These are phyloP conservation scores for Claviceps sp. DNA, from an alignment of 2,329 filamentous ascomycete genomes.

Conservation along the genomic window DNA sequence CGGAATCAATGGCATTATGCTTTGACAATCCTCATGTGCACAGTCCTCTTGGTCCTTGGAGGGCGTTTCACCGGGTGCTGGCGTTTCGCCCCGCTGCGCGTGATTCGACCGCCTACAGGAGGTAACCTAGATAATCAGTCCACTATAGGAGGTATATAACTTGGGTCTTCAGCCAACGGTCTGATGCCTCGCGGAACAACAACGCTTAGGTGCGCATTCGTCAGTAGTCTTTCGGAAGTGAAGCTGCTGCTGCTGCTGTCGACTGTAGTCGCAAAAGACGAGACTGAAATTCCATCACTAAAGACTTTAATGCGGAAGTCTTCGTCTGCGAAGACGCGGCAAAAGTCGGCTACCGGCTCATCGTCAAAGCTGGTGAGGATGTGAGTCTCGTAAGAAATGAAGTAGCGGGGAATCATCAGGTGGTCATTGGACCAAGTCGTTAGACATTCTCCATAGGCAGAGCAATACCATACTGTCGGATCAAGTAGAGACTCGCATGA, in stretches of 20 bases:
- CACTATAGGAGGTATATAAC: too few relatives aligned
- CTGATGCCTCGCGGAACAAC: not conserved
- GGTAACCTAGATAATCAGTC: too few relatives aligned
- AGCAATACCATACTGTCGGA: too few relatives aligned
- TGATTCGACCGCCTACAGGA: too few relatives aligned
- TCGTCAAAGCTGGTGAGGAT: too few relatives aligned
- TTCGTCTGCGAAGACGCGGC: constrained; percentile 1
- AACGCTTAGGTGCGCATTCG: not conserved
- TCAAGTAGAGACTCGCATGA: not conserved
- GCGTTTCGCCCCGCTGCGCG: too few relatives aligned
- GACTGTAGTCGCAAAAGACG: not conserved
- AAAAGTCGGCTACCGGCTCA: not conserved
- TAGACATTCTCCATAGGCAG: not conserved
- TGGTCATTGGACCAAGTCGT: constrained; percentile 1
- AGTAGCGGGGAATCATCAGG: not conserved
- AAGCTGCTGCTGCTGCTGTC: not conserved
- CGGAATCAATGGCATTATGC: not conserved
- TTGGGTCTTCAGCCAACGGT: not conserved
- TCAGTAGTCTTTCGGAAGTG: not conserved
- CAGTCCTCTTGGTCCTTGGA: not conserved
- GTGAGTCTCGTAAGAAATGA: not conserved
- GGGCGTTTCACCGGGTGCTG: not conserved
- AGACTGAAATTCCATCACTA: not conserved
- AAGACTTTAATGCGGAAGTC: constrained; percentile 2
- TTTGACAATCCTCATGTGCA: not conserved